Percentiles rank a stretch among this genome's conserved stretches.
phyloP scores from a whole-genome alignment of 2,329 filamentous ascomycete species.

The Curvularia verruculosa region DNA sequence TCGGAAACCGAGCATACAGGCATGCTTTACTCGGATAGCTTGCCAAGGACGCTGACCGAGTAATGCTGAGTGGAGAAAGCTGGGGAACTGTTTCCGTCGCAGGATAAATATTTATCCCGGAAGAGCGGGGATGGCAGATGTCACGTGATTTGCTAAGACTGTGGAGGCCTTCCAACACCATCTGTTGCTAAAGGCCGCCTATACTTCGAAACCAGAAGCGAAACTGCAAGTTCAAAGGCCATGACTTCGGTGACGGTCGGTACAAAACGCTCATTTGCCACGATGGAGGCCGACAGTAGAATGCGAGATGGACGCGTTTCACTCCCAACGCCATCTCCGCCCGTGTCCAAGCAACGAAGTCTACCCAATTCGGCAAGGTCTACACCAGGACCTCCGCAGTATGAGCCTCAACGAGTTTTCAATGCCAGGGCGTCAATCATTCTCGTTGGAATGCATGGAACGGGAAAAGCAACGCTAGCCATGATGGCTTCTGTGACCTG shows the following conservation, averaged over 20 bases:
- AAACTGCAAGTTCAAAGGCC: constrained; percentile 6
- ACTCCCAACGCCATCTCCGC: constrained; percentile 19
- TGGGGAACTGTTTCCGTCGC: constrained; percentile 13
- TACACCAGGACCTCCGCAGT: constrained; percentile 29
- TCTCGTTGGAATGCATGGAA: constrained; percentile 74
- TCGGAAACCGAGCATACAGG: background rate
- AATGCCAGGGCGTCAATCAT: constrained; percentile 70
- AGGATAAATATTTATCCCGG: constrained; percentile 20
- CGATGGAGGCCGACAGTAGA: constrained; percentile 28
- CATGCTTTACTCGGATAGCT: constrained; percentile 2
- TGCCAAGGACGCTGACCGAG: constrained; percentile 6
- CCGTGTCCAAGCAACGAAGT: constrained; percentile 18
- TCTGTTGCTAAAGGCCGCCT: constrained; percentile 11
- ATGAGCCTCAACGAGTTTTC: constrained; percentile 53
- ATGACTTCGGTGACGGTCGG: constrained; percentile 38
- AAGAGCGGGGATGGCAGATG: constrained; percentile 5
- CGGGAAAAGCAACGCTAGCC: constrained; percentile 76
- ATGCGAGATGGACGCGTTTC: constrained; percentile 19
- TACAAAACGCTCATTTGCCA: constrained; percentile 38
- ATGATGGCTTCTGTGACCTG: constrained; percentile 75
- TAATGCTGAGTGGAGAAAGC: constrained; percentile 10
- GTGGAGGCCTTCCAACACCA: constrained; percentile 6
- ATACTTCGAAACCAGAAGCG: constrained; percentile 6
- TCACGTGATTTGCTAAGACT: constrained; percentile 17
- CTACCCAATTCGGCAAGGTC: constrained; percentile 24